phyloP scores from a whole-genome alignment of 1,284 basidiomycete genomes.

The Ustilago shanxiensis region DNA sequence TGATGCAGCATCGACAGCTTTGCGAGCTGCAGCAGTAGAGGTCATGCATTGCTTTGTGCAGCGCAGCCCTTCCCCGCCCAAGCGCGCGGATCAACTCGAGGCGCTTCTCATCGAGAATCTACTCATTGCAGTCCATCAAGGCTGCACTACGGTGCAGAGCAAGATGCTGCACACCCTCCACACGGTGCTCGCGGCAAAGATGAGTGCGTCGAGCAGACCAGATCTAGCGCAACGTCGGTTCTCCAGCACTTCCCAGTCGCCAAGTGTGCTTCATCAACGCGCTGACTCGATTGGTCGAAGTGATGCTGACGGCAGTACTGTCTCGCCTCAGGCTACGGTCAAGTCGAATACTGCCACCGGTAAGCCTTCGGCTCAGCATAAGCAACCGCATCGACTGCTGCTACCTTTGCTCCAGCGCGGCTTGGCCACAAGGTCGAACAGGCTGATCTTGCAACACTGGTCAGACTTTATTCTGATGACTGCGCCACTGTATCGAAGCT shows the following conservation, averaged over 20 bases:
- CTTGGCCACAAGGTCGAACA: slow-evolving; percentile 78
- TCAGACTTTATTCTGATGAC: slow-evolving; percentile 94
- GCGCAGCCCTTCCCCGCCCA: slow-evolving; percentile 79
- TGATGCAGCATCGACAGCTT: slow-evolving; percentile 63
- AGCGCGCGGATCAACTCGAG: slow-evolving; percentile 75
- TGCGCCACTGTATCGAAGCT: slow-evolving; percentile 82
- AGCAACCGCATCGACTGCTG: slow-evolving; percentile 74
- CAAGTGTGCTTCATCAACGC: slow-evolving; percentile 21
- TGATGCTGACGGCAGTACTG: slow-evolving; percentile 5
- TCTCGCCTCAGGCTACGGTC: not conserved
- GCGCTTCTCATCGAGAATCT: slow-evolving; percentile 81
- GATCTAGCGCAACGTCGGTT: slow-evolving; percentile 20
- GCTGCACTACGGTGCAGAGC: slow-evolving; percentile 72
- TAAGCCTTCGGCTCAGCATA: not conserved
- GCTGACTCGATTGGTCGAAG: slow-evolving; percentile 19
- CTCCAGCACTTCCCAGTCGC: slow-evolving; percentile 21
- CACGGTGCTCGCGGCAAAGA: slow-evolving; percentile 73
- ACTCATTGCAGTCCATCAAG: slow-evolving; percentile 78
- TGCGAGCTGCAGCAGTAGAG: slow-evolving; percentile 81
- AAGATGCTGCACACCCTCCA: slow-evolving; percentile 92
- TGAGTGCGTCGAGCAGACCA: slow-evolving; percentile 12
- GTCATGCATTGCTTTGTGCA: slow-evolving; percentile 84
- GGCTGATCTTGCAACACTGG: slow-evolving; percentile 90
- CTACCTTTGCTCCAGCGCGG: slow-evolving; percentile 85
- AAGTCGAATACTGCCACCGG: slow-evolving; percentile 2